These are phyloP conservation scores for Hypomontagnella monticulosa DNA, from an alignment of 495 filamentous ascomycete species.

Conservation along the genomic window DNA sequence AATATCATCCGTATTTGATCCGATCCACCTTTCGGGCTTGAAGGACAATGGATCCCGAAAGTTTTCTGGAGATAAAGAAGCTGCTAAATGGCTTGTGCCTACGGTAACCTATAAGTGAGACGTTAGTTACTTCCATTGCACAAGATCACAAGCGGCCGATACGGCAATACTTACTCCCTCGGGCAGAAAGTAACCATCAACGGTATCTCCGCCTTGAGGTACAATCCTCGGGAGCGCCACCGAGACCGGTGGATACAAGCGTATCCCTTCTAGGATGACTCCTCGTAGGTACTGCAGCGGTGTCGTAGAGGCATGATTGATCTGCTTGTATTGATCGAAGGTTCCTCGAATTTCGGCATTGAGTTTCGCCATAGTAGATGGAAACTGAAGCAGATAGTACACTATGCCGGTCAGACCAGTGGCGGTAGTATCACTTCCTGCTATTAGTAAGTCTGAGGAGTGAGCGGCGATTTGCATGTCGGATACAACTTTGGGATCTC, in stretches of 20 bases:
- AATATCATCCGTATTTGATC: slow-evolving; percentile 36
- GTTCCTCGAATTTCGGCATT: slow-evolving; percentile 52
- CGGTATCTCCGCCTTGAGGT: slow-evolving; percentile 42
- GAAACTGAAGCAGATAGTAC: slow-evolving; percentile 50
- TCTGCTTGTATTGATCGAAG: slow-evolving; percentile 49
- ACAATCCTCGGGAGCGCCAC: slow-evolving; percentile 43
- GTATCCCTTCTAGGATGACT: slow-evolving; percentile 56
- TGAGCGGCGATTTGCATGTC: slow-evolving; percentile 41
- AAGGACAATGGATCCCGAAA: slow-evolving; percentile 48
- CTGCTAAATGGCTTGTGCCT: slow-evolving; percentile 47
- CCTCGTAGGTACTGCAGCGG: slow-evolving; percentile 52
- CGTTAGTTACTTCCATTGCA: neutral
- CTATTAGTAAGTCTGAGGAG: slow-evolving; percentile 45
- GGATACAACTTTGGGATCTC: slow-evolving; percentile 29
- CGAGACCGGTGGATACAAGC: slow-evolving; percentile 45
- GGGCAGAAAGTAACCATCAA: slow-evolving; percentile 49
- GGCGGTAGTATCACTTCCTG: slow-evolving; percentile 61
- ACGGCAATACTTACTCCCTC: slow-evolving; percentile 46
- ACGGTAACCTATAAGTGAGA: slow-evolving; percentile 45
- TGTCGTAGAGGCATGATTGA: slow-evolving; percentile 34
- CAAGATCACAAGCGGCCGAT: neutral
- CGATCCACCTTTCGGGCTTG: slow-evolving; percentile 51
- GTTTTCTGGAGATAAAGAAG: slow-evolving; percentile 42
- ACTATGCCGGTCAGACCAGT: slow-evolving; percentile 50
- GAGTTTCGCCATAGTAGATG: slow-evolving; percentile 44